phyloP scores from a whole-genome alignment of 768 basidiomycete species.

The Nidularia pulvinata region DNA sequence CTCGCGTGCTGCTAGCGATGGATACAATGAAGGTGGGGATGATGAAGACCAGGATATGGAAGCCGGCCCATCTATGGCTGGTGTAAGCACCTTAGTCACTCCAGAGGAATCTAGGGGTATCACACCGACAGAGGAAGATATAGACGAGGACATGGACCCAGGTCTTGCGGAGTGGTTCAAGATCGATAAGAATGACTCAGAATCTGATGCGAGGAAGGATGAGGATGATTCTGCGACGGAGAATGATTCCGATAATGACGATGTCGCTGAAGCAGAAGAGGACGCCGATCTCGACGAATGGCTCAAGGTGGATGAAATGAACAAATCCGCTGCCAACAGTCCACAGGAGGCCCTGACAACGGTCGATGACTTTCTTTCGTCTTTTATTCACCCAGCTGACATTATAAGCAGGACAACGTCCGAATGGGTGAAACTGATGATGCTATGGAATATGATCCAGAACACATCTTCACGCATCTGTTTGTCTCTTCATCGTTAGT shows the following conservation, averaged over 20 bases:
- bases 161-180: slow-evolving; percentile 56
- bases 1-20: slow-evolving; percentile 43
- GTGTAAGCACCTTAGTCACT: not conserved
- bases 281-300: slow-evolving; percentile 13
- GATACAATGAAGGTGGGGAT: slow-evolving; percentile 46
- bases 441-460: slow-evolving; percentile 79
- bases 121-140: slow-evolving; percentile 14
- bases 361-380: too few species aligned
- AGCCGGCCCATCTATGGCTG: slow-evolving; percentile 7
- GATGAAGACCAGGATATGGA: slow-evolving; percentile 22
- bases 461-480: slow-evolving; percentile 83
- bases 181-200: slow-evolving; percentile 29
- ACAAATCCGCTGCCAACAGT: slow-evolving; percentile 1
- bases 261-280: slow-evolving; percentile 34
- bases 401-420: slow-evolving; percentile 15
- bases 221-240: slow-evolving; percentile 51
- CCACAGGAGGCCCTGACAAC: too few species aligned
- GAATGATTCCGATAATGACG: slow-evolving; percentile 63
- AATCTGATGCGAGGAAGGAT: slow-evolving; percentile 19
- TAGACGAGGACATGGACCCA: slow-evolving; percentile 40
- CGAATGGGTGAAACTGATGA: slow-evolving; percentile 73
- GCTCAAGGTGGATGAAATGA: slow-evolving; percentile 39
- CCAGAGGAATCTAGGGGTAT: slow-evolving; percentile 12
- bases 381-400: too few species aligned
- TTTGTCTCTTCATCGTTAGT: slow-evolving; percentile 28